These are phyloP conservation scores for Salvia splendens DNA, from an alignment of 257 asterid species.

Conservation along the genomic window DNA sequence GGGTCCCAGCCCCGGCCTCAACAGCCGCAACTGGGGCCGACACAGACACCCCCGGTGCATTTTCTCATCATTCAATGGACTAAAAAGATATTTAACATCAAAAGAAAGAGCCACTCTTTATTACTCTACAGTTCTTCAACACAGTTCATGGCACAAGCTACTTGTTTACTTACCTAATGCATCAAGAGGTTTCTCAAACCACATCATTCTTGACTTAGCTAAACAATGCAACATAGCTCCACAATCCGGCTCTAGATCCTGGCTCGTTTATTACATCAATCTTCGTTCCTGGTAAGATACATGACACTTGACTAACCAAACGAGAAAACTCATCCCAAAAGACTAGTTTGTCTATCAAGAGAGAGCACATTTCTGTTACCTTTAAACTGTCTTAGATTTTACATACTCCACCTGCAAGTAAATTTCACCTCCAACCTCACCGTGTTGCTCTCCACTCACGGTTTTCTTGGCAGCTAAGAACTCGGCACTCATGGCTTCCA, in stretches of 20 bases:
- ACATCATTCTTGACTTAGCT: slow-evolving; percentile 9
- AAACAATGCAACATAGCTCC: slow-evolving; percentile 28
- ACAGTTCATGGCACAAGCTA: slow-evolving; percentile 35
- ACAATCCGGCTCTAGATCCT: slow-evolving; percentile 15
- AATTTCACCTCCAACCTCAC: slow-evolving; percentile 95
- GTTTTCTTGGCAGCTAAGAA: slow-evolving; percentile 86
- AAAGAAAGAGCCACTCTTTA: slow-evolving; percentile 2
- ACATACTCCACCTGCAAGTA: slow-evolving; percentile 75
- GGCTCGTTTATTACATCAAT: slow-evolving; percentile 20
- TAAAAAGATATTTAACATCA: slow-evolving; percentile 26
- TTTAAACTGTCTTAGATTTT: slow-evolving; percentile 30
- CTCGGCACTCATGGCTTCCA: slow-evolving; percentile 95
- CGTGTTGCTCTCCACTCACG: slow-evolving; percentile 91
- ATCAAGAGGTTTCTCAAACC: neutral
- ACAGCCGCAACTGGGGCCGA: slow-evolving; percentile 46
- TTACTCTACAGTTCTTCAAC: slow-evolving; percentile 29
- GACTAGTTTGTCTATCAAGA: no score
- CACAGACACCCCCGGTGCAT: slow-evolving; percentile 98
- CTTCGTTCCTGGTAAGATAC: neutral
- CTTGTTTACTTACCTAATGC: slow-evolving; percentile 58
- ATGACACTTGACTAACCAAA: no score
- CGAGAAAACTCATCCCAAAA: no score
- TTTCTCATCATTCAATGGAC: slow-evolving; percentile 53
- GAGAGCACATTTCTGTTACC: neutral
- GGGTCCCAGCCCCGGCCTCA: slow-evolving; percentile 39